Evolutionary conservation across 352 stramenopile genomes (phyloP), one percentile per base, ranked within the genome.

Genomic region (Peronospora tabacina): DNA sequence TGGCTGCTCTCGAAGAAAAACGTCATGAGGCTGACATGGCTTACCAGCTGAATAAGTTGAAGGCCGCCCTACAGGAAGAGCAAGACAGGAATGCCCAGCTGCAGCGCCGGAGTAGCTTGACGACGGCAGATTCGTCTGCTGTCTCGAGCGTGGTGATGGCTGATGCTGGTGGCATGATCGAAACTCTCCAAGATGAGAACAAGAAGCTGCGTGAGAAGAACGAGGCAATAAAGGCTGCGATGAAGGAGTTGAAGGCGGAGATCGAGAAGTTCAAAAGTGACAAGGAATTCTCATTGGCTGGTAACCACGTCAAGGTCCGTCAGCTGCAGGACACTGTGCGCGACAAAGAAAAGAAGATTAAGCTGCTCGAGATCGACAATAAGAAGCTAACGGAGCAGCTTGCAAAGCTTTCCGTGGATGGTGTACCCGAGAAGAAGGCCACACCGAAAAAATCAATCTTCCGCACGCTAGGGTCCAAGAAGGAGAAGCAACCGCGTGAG

Each of bases 21-120:
- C 85, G 87, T 55, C 59, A 85, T 44, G 75, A 94, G 54, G 81
- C 80, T 32, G 79, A 94, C 53, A 94, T 94, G 83, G 65, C 72
- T 35, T 92, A 85, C 57, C 83, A 94, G 49, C 60, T 94, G 11
- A 52, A 89, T 17, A 79, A 81, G 45, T 63, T 94, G 2, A 85
- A 94, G 56, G 65, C 82, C 12, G 78, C 80, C 19, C 60, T 94
- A 13, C 73, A 83, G 17, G 78, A 90, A 57, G 82, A 93, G 45
- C 75, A 93, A 41, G 52, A 72, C 30, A 76, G 82, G 15, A 93
- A 87, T 61, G 82, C 77, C 11, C 54, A 76, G 47, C 60, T 90
- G 13, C 62, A 88, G 41, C 74, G 76, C 3, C 74, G 76, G 9
- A 75, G 75, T 22, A 83, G 57, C 24, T 45, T 76, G 11, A 45